A percentile compares a stretch with the other conserved stretches of the same genome.
Conservation (phyloP, 805 yeast species). For the Metschnikowia borealis region DNA sequence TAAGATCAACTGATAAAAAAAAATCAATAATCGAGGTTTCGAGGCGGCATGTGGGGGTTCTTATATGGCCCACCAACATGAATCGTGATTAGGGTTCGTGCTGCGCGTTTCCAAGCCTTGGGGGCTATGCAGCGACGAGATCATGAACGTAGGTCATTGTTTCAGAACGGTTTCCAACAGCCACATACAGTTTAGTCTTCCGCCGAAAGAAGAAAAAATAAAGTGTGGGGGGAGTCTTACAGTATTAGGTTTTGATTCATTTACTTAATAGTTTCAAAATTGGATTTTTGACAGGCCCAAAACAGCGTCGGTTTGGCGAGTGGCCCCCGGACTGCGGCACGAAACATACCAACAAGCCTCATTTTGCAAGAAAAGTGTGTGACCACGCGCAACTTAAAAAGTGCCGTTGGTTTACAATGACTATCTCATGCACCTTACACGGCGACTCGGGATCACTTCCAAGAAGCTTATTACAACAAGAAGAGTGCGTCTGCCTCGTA, state of each 20-base stretch:
- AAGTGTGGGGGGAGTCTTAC: too few relatives aligned
- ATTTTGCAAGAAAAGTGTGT: neutral
- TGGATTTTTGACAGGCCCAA: neutral
- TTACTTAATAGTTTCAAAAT: neutral
- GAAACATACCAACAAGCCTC: neutral
- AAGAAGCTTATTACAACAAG: neutral
- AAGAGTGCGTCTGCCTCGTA: neutral
- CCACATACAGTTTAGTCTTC: neutral
- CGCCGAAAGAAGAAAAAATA: neutral
- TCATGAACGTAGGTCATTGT: neutral
- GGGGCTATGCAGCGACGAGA: conserved; percentile 1
- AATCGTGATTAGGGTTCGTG: neutral
- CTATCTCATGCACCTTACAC: neutral
- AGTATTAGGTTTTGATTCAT: too few relatives aligned
- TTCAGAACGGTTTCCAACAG: neutral
- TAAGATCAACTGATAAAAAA: neutral
- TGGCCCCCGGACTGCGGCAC: neutral
- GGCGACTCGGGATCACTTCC: neutral
- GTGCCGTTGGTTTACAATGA: neutral
- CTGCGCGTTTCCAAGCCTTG: conserved; percentile 2
- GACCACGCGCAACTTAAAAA: neutral
- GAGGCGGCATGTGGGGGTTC: neutral
- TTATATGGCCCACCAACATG: neutral
- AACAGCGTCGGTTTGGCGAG: neutral
- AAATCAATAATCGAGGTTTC: neutral